Base-by-base conservation (phyloP, 768 basidiomycete species). In the Tephrocybe sp. region DNA sequence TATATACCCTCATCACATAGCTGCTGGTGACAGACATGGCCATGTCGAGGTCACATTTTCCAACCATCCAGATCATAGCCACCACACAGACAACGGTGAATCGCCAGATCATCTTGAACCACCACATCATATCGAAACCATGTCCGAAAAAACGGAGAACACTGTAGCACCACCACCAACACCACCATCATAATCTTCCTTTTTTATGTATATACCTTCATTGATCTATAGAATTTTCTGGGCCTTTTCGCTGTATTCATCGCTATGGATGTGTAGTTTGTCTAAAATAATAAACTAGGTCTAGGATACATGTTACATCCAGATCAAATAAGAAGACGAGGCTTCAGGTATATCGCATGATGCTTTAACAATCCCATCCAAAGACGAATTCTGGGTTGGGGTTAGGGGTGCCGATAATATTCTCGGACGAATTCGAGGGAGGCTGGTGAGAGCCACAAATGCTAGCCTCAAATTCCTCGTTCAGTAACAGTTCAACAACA, bases 401-500 rank as follows among this genome's bases (percentile, higher is more conserved):
- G 14, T 35, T 41, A 26, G 34, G 36, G 20, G 34, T 39, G 47
- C 16, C 42, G 10, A 47, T 38, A n/a, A 36, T 39, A 17, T 49
- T 55, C 6, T 35, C 46, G 33, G 60, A 20, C 26, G 43, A 22
- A 26, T 49, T 50, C 9, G 45, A 47, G 7, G 42, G 62, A 13
- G 73, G 64, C 34, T 71, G 58, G 50, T 63, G 56, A 19, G 73
- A 65, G 31, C 80, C 80, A 63, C 91, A 94, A 33, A 93, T 76
- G n/a, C 84, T 77, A 0, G 80, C 72, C 32, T 77, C 70, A 65
- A 88, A 93, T 60, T 85, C 78, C 30, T 92, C 87, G 31, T 80
- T 76, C 17, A 94, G 70, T 16, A 93, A 73, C 20, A 90, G 70
- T 59, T 92, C 91, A 41, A 92, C 89, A 34, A 87, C 76, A 64